Conservation (phyloP, 1,284 basidiomycete genomes). For the Polyporus tsugae region DNA sequence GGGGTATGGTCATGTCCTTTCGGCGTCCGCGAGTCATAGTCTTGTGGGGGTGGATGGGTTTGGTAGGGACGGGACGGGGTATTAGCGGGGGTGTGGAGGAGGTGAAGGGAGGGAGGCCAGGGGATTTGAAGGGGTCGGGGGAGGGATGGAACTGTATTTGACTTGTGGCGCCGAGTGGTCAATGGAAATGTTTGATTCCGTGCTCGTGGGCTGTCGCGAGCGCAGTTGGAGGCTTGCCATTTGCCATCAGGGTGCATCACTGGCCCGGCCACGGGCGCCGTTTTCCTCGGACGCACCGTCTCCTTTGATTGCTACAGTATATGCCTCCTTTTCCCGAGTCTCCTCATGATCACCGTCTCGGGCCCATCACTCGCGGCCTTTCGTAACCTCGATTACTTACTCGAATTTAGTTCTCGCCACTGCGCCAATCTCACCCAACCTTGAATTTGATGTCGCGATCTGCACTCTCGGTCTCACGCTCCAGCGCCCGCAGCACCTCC, state of each 20-base stretch:
- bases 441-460: slow-evolving; percentile 35
- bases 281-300: slow-evolving; percentile 12
- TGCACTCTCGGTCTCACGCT: slow-evolving; percentile 30
- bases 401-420: neutral
- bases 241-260: slow-evolving; percentile 25
- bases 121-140: slow-evolving; percentile 28
- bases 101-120: slow-evolving; percentile 12
- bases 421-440: slow-evolving; percentile 14
- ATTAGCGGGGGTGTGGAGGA: slow-evolving; percentile 3
- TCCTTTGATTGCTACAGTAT: slow-evolving; percentile 17
- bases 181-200: slow-evolving; percentile 30
- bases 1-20: slow-evolving; percentile 65
- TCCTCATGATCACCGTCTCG: slow-evolving; percentile 22
- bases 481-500: slow-evolving; percentile 13
- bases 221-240: slow-evolving; percentile 15
- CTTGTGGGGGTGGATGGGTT: neutral
- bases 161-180: slow-evolving; percentile 29
- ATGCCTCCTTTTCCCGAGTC: slow-evolving; percentile 6
- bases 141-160: slow-evolving; percentile 33
- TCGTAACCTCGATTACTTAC: neutral
- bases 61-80: slow-evolving; percentile 1
- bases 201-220: slow-evolving; percentile 24
- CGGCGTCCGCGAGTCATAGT: slow-evolving; percentile 69
- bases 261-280: slow-evolving; percentile 29
- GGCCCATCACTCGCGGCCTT: slow-evolving; percentile 7